These are phyloP conservation scores for Vicia villosa DNA, from an alignment of 306 rosid genomes.

Conservation along the genomic window DNA sequence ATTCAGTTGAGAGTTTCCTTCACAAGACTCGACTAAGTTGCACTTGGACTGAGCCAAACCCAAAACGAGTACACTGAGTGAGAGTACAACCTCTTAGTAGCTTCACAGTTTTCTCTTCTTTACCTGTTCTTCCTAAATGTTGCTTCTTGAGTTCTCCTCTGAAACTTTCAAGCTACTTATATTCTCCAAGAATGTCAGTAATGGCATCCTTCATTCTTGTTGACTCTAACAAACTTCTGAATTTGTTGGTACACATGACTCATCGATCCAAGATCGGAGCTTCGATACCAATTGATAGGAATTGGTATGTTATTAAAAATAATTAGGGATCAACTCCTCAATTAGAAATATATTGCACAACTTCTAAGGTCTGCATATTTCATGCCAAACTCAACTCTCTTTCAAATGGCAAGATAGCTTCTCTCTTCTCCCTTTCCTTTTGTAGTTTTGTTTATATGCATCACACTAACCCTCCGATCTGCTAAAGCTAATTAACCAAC, in stretches of 20 bases:
- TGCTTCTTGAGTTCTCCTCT: not conserved
- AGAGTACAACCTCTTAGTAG: not conserved
- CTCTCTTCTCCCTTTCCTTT: not conserved
- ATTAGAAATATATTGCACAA: not conserved
- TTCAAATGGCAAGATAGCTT: not conserved
- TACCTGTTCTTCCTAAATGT: not conserved
- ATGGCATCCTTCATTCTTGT: not conserved
- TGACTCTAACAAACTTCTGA: conserved; percentile 1
- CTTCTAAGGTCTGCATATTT: conserved; percentile 6
- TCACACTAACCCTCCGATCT: not conserved
- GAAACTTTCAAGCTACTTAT: not conserved
- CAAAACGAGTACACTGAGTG: not conserved
- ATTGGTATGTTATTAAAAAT: not conserved
- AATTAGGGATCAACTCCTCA: not conserved
- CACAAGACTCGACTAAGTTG: not conserved
- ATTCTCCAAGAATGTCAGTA: not conserved
- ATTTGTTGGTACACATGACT: not conserved
- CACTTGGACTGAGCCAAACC: not conserved
- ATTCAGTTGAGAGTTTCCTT: not conserved
- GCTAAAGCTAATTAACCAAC: not conserved
- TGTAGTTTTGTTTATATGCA: not conserved
- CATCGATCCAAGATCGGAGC: not conserved
- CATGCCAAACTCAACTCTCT: not conserved
- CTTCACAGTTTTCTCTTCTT: not conserved
- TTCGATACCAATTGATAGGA: not conserved